phyloP scores from a whole-genome alignment of 108 stramenopile genomes.

The Fistulifera solaris region DNA sequence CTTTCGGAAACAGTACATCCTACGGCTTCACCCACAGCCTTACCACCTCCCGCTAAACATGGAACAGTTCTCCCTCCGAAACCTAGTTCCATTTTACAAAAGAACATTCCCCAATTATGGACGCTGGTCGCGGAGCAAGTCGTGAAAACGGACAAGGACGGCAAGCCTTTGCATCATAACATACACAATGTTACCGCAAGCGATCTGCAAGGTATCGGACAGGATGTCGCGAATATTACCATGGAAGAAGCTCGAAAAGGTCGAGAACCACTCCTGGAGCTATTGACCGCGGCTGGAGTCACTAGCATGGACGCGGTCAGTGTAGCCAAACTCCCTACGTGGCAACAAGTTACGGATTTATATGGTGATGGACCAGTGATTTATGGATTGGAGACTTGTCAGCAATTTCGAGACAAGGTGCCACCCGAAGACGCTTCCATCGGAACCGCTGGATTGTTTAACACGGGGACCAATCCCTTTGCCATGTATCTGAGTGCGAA shows the following conservation, averaged over 20 bases:
- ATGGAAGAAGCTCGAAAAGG: slow-evolving; percentile 23
- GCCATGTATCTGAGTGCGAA: slow-evolving; percentile 26
- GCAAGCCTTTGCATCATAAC: slow-evolving; percentile 14
- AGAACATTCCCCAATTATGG: too few relatives aligned
- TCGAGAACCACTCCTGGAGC: slow-evolving; percentile 15
- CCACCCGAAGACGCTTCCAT: slow-evolving; percentile 33
- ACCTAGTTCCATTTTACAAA: too few relatives aligned
- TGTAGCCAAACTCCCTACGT: slow-evolving; percentile 24
- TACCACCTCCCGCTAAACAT: too few relatives aligned
- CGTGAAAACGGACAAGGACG: slow-evolving; percentile 6
- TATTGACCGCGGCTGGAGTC: slow-evolving; percentile 29
- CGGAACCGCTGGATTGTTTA: slow-evolving; percentile 66
- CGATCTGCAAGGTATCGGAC: slow-evolving; percentile 7
- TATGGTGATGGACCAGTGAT: slow-evolving; percentile 55
- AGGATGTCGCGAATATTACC: slow-evolving; percentile 9
- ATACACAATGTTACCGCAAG: slow-evolving; percentile 20
- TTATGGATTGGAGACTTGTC: slow-evolving; percentile 41
- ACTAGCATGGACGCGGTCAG: slow-evolving; percentile 17
- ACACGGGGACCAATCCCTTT: slow-evolving; percentile 74
- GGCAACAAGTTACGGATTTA: slow-evolving; percentile 32
- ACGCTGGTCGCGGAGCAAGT: background rate
- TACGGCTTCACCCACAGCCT: too few relatives aligned
- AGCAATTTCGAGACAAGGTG: slow-evolving; percentile 12
- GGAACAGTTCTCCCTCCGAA: too few relatives aligned
- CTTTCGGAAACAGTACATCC: too few relatives aligned